Evolutionary conservation across 176 grass and related monocot genomes (phyloP), one percentile per base, ranked within the genome.

Genomic region (Pontederia paniculata): DNA sequence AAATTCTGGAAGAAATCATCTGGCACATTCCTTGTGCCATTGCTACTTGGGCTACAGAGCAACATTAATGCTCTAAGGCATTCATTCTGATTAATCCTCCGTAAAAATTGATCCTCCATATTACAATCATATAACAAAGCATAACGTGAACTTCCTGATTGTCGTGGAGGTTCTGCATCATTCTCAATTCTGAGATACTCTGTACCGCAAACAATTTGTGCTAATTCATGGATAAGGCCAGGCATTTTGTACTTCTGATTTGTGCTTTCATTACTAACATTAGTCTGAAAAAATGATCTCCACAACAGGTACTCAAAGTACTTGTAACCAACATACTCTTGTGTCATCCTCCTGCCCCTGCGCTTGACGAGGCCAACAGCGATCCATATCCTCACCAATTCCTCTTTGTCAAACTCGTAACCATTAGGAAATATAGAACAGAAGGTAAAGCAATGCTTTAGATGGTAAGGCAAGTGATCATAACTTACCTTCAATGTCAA

Each of bases 391-490:
- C 65, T 66, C 47, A 78, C 68, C 59, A 78, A 56, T 48, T 78
- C 15, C 14, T 78, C 75, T 37, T 44, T 61, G 48, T 78, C 75
- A 44, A 78, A 78, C 41, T 78, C 60, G 0, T 71, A 66, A 9
- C 44, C 58, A 50, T 52, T 71, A 47, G 75, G 75, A 65, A 71
- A 78, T 44, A 78, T 71, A 1, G 75, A 70, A 63, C 75, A 78
- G 47, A 70, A 78, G 10, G 59, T 42, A 66, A 78, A 71, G n/a
- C 59, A 71, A n/a, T 54, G 58, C 59, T 78, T 78, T 20, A 71
- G 25, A 71, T 66, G 57, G n/a, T 65, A 56, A n/a, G 75, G 68
- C 44, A 78, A 66, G 12, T 57, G 48, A 43, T 71, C 67, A 25
- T 78, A 78, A 54, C 75, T 78, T 42, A 65, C 13, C 51, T 71